phyloP scores from a whole-genome alignment of 805 yeast genomes.

The Jamesozyma jinghongensis region DNA sequence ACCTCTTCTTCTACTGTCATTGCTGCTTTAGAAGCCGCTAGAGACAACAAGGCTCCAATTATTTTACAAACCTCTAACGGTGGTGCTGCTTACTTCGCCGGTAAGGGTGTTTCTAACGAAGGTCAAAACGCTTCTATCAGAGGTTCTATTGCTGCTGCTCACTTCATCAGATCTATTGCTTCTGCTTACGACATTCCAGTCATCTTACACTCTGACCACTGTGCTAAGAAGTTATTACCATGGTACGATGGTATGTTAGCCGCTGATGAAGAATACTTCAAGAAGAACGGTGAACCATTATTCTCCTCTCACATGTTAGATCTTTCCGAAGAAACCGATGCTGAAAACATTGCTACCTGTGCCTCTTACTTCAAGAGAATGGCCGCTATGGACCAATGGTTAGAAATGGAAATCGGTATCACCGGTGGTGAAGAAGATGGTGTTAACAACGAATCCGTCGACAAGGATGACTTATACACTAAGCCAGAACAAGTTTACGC shows the following conservation, averaged over 20 bases:
- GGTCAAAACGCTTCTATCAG: slow-evolving; percentile 91
- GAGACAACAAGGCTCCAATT: slow-evolving; percentile 90
- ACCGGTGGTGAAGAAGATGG: slow-evolving; percentile 99
- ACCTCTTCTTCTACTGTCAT: slow-evolving; percentile 95
- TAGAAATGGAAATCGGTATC: slow-evolving; percentile 99
- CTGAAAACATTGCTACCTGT: slow-evolving; percentile 90
- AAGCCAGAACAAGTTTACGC: slow-evolving; percentile 88
- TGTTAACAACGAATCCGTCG: slow-evolving; percentile 94
- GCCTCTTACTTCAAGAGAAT: slow-evolving; percentile 90
- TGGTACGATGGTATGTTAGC: slow-evolving; percentile 98
- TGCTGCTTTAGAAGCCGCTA: slow-evolving; percentile 96
- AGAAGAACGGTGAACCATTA: slow-evolving; percentile 82
- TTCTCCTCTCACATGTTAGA: slow-evolving; percentile 99
- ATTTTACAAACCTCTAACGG: slow-evolving; percentile 96
- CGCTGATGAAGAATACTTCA: slow-evolving; percentile 91
- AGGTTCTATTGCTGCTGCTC: slow-evolving; percentile 96
- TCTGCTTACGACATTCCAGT: slow-evolving; percentile 97
- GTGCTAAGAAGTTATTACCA: slow-evolving; percentile 95
- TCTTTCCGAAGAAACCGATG: slow-evolving; percentile 92
- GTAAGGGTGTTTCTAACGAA: slow-evolving; percentile 93
- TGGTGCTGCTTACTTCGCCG: slow-evolving; percentile 99
- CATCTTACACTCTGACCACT: slow-evolving; percentile 94
- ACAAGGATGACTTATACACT: slow-evolving; percentile 83
- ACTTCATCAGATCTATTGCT: slow-evolving; percentile 92
- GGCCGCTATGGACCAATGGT: slow-evolving; percentile 91